Conservation (phyloP, 371 early-diverging fungal genomes). For the Circinella minor region DNA sequence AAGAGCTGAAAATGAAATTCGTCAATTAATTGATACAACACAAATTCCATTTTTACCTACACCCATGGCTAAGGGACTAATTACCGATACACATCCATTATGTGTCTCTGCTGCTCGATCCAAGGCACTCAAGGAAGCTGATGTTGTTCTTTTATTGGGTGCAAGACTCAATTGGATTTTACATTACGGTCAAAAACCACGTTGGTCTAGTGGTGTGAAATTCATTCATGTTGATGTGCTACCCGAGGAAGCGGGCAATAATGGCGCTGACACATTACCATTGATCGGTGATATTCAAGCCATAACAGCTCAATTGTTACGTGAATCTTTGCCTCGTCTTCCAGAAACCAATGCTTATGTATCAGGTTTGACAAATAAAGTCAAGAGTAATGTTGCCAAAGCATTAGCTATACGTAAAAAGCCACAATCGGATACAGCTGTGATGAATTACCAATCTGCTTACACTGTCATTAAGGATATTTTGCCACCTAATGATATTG, state of each 20-base stretch:
- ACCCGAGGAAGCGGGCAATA: slow-evolving; percentile 70
- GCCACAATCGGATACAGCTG: slow-evolving; percentile 37
- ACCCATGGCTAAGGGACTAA: slow-evolving; percentile 83
- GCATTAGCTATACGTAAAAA: slow-evolving; percentile 33
- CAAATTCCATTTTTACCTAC: slow-evolving; percentile 78
- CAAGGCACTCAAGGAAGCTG: slow-evolving; percentile 68
- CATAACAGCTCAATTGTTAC: slow-evolving; percentile 55
- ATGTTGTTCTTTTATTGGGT: slow-evolving; percentile 76
- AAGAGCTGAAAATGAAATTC: slow-evolving; percentile 67
- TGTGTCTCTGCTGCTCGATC: slow-evolving; percentile 78
- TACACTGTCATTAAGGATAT: slow-evolving; percentile 64
- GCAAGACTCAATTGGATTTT: slow-evolving; percentile 85
- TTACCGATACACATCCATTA: slow-evolving; percentile 66
- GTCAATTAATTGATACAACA: slow-evolving; percentile 57
- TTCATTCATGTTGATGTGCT: slow-evolving; percentile 78
- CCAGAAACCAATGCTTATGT: slow-evolving; percentile 27
- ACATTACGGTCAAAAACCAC: slow-evolving; percentile 71
- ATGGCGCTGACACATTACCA: slow-evolving; percentile 52
- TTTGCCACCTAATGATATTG: slow-evolving; percentile 46
- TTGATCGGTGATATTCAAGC: slow-evolving; percentile 69
- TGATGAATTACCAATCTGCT: slow-evolving; percentile 75
- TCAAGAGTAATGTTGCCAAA: slow-evolving; percentile 49
- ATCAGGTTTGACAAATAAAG: slow-evolving; percentile 40
- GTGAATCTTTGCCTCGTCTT: slow-evolving; percentile 20
- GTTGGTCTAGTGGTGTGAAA: slow-evolving; percentile 57